phyloP scores from a whole-genome alignment of 2,329 filamentous ascomycete genomes.

The Alternaria sp. region DNA sequence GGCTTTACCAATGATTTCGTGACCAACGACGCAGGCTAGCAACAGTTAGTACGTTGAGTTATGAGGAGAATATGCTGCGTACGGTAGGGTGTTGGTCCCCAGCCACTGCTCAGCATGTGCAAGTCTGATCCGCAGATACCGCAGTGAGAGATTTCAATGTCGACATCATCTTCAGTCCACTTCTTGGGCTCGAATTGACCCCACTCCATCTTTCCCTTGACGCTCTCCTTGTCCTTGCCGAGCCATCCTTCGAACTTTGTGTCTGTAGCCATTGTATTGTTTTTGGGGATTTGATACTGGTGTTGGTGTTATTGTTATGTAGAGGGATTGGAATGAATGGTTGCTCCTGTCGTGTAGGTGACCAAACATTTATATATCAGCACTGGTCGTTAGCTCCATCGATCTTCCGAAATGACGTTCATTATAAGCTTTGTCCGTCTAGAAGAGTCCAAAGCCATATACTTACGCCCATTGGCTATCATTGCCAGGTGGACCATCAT shows the following conservation, averaged over 20 bases:
- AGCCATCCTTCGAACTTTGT: constrained; percentile 64
- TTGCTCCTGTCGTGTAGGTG: not conserved
- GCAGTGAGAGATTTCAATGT: constrained; percentile 53
- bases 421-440: constrained; percentile 8
- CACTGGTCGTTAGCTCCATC: constrained; percentile 9
- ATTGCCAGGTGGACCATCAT: constrained; percentile 5
- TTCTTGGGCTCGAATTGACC: constrained; percentile 56
- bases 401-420: constrained; percentile 13
- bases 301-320: constrained; percentile 1
- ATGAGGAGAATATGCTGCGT: not conserved
- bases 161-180: constrained; percentile 72
- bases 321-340: not conserved
- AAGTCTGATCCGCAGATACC: constrained; percentile 50
- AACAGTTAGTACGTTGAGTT: constrained; percentile 30
- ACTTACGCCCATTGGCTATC: constrained; percentile 6
- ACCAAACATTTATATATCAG: constrained; percentile 10
- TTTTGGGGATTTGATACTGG: not conserved
- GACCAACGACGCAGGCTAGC: constrained; percentile 55
- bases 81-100: constrained; percentile 44
- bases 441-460: not conserved
- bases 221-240: constrained; percentile 59
- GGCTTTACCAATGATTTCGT: constrained; percentile 54
- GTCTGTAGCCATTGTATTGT: constrained; percentile 28
- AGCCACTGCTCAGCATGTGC: constrained; percentile 51
- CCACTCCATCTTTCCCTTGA: constrained; percentile 65